phyloP scores from a whole-genome alignment of 2,329 filamentous ascomycete genomes.

The Pestalotiopsis fici region DNA sequence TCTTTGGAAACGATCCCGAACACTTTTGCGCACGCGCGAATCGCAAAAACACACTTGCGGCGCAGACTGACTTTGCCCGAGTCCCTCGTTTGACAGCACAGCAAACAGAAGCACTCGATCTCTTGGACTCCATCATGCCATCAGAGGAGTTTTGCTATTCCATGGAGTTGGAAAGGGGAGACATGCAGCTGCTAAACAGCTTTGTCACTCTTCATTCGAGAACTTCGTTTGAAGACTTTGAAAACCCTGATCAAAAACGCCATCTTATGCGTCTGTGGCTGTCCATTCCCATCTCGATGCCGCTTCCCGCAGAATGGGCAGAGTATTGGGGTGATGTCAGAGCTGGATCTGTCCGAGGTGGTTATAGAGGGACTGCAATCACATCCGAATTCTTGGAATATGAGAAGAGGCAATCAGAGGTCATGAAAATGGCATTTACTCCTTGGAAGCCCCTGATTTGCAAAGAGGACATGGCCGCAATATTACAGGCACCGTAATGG shows the following conservation, averaged over 20 bases:
- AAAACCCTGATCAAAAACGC: constrained; percentile 13
- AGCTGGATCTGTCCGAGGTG: constrained; percentile 6
- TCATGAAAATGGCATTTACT: constrained; percentile 8
- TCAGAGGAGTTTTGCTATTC: constrained; percentile 14
- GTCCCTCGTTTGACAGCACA: constrained; percentile 7
- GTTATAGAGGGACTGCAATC: constrained; percentile 4
- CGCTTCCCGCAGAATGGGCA: constrained; percentile 9
- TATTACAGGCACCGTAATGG: neutral
- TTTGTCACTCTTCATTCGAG: constrained; percentile 16
- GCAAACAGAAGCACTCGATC: constrained; percentile 12
- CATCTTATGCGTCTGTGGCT: constrained; percentile 16
- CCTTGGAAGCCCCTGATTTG: constrained; percentile 2
- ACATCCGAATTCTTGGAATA: constrained; percentile 8
- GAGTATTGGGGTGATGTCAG: constrained; percentile 16
- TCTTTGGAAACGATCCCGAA: constrained; percentile 4
- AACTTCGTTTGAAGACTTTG: constrained; percentile 12
- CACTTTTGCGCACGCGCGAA: constrained; percentile 13
- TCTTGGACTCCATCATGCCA: constrained; percentile 13
- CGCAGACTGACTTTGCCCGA: constrained; percentile 13
- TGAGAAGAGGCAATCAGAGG: constrained; percentile 7
- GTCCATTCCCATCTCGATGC: constrained; percentile 13
- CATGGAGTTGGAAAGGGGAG: constrained; percentile 14
- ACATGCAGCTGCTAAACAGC: constrained; percentile 17
- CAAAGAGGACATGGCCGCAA: neutral
- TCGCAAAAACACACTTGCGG: constrained; percentile 13